A percentile compares a stretch with the other conserved stretches of the same genome.
phyloP scores from a whole-genome alignment of 345 rosid genomes.

The Passiflora organensis region DNA sequence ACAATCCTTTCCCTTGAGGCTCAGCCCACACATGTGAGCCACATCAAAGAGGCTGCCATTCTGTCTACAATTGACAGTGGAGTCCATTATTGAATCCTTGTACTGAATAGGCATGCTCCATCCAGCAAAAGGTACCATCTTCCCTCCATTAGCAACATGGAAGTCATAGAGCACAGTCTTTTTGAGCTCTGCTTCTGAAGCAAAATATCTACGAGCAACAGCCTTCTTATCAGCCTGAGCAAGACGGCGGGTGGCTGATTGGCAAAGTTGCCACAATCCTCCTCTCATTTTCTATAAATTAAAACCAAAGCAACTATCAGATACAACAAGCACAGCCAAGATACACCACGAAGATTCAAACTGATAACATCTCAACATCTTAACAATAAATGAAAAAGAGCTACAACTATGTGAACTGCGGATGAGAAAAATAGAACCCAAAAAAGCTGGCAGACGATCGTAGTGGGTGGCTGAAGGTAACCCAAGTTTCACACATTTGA shows the following conservation, averaged over 20 bases:
- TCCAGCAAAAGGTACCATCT: constrained; percentile 99
- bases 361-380: too few relatives aligned
- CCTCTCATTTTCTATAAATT: constrained; percentile 64
- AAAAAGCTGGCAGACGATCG: too few relatives aligned
- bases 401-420: too few relatives aligned
- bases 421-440: too few relatives aligned
- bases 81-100: constrained; percentile 96
- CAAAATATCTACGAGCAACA: constrained; percentile 56
- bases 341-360: not conserved
- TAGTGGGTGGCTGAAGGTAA: too few relatives aligned
- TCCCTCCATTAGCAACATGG: constrained; percentile 74
- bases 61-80: constrained; percentile 83
- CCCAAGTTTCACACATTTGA: too few relatives aligned
- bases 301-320: not conserved
- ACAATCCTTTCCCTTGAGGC: constrained; percentile 91
- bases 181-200: constrained; percentile 76
- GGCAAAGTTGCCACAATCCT: constrained; percentile 94
- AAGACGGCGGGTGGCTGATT: constrained; percentile 74
- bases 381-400: too few relatives aligned
- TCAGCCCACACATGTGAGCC: constrained; percentile 94
- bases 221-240: constrained; percentile 69
- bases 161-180: constrained; percentile 88
- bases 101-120: constrained; percentile 99
- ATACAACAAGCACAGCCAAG: not conserved
- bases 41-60: constrained; percentile 93